These are phyloP conservation scores for Breynia disticha DNA, from an alignment of 441 rosid species.

Conservation along the genomic window DNA sequence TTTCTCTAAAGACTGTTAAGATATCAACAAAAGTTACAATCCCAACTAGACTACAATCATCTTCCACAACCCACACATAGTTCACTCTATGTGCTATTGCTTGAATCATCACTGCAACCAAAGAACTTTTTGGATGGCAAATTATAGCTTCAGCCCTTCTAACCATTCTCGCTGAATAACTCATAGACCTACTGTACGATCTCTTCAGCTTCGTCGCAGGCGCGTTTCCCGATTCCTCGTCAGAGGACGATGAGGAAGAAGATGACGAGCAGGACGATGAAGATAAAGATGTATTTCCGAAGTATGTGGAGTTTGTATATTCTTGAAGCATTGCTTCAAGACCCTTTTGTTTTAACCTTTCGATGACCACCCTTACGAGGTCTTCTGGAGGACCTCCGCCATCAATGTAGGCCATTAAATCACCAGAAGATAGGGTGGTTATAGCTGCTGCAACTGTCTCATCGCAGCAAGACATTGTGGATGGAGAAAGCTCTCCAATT, in stretches of 20 bases:
- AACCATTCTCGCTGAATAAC: conserved; percentile 68
- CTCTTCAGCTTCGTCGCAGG: conserved; percentile 14
- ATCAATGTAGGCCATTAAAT: conserved; percentile 83
- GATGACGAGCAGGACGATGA: conserved; percentile 14
- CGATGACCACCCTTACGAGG: conserved; percentile 45
- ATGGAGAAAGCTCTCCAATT: conserved; percentile 79
- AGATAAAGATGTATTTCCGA: neutral
- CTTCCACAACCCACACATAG: conserved; percentile 78
- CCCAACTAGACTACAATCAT: conserved; percentile 67
- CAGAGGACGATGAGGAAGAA: conserved; percentile 49
- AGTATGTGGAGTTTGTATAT: conserved; percentile 18
- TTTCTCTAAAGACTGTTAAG: conserved; percentile 61
- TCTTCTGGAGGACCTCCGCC: conserved; percentile 89
- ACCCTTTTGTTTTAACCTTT: conserved; percentile 42
- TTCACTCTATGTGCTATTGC: conserved; percentile 79
- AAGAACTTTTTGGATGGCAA: conserved; percentile 65
- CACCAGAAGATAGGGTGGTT: conserved; percentile 61
- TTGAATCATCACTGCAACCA: conserved; percentile 91
- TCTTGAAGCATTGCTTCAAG: conserved; percentile 47
- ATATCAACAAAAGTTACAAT: conserved; percentile 67
- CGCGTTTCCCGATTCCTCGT: conserved; percentile 40
- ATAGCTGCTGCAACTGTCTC: conserved; percentile 70
- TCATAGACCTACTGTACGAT: conserved; percentile 45
- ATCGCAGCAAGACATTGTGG: conserved; percentile 63
- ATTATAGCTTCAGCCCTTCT: conserved; percentile 84